phyloP scores from a whole-genome alignment of 331 rosid species.

The Rosa hybrid region DNA sequence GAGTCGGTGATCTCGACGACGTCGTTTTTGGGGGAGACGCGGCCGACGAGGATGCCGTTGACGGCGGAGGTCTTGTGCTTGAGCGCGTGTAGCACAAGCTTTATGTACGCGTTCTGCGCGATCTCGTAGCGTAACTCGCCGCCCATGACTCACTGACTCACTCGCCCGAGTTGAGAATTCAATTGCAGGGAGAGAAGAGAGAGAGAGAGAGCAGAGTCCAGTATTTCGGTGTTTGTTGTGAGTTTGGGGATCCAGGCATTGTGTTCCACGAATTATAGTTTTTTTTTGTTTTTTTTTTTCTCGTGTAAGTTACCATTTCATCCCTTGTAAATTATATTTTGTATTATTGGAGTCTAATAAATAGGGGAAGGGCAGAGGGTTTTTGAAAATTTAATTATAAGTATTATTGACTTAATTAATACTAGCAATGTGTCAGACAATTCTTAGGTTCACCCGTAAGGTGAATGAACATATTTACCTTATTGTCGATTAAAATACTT shows the following conservation, averaged over 20 bases:
- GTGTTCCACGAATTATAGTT: not conserved
- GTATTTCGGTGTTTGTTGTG: not conserved
- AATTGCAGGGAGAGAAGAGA: not conserved
- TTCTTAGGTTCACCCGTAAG: too few relatives aligned
- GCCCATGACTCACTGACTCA: constrained; percentile 50
- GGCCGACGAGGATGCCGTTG: constrained; percentile 87
- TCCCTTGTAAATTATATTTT: too few relatives aligned
- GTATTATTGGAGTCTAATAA: too few relatives aligned
- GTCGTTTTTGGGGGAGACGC: constrained; percentile 63
- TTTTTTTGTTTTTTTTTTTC: too few relatives aligned
- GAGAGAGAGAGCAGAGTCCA: not conserved
- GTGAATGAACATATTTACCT: too few relatives aligned
- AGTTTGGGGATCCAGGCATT: not conserved
- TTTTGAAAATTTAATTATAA: too few relatives aligned
- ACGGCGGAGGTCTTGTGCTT: constrained; percentile 88
- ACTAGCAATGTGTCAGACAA: too few relatives aligned
- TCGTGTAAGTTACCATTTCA: too few relatives aligned
- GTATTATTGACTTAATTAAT: too few relatives aligned
- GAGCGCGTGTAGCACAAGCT: constrained; percentile 78
- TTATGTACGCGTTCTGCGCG: constrained; percentile 80
- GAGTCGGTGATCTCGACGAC: constrained; percentile 79
- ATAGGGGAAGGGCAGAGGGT: too few relatives aligned
- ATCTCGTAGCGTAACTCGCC: constrained; percentile 76
- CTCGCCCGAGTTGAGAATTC: not conserved
- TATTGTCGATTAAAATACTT: too few relatives aligned